phyloP scores from a whole-genome alignment of 2,329 filamentous ascomycete genomes.

The Dothistroma pini region DNA sequence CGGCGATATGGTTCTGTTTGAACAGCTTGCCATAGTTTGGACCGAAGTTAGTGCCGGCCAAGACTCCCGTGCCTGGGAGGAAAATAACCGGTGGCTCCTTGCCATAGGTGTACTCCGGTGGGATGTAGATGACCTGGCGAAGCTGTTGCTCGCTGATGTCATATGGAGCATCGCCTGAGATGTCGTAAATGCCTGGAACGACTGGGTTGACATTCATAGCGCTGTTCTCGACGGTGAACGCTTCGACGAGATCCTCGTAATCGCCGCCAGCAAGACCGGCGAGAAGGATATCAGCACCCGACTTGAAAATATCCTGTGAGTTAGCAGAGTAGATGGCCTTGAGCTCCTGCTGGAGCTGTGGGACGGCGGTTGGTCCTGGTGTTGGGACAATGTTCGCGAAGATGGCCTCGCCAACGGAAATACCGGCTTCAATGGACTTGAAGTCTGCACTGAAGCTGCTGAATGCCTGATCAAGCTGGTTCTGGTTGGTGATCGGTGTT shows the following conservation, averaged over 20 bases:
- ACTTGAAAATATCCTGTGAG: slow-evolving; percentile 22
- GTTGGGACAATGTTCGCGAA: slow-evolving; percentile 24
- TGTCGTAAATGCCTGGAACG: slow-evolving; percentile 33
- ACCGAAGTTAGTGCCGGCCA: slow-evolving; percentile 44
- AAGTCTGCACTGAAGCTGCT: slow-evolving; percentile 15
- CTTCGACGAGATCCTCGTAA: slow-evolving; percentile 16
- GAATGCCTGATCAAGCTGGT: slow-evolving; percentile 18
- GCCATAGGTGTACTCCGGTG: slow-evolving; percentile 47
- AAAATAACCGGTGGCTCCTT: slow-evolving; percentile 48
- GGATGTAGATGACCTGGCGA: slow-evolving; percentile 52
- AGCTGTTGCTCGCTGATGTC: slow-evolving; percentile 45
- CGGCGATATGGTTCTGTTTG: slow-evolving; percentile 39
- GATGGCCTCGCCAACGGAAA: slow-evolving; percentile 21
- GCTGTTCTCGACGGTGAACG: slow-evolving; percentile 23
- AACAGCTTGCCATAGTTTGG: slow-evolving; percentile 51
- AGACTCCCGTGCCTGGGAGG: slow-evolving; percentile 52
- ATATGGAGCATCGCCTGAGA: slow-evolving; percentile 47
- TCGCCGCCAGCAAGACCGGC: slow-evolving; percentile 22
- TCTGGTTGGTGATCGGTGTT: slow-evolving; percentile 17
- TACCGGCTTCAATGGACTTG: slow-evolving; percentile 14
- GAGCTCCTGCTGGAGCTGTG: slow-evolving; percentile 17
- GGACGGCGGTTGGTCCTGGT: slow-evolving; percentile 21
- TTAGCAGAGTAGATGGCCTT: slow-evolving; percentile 19
- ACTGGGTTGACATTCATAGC: slow-evolving; percentile 28
- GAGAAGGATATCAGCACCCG: slow-evolving; percentile 21